phyloP scores from a whole-genome alignment of 495 filamentous ascomycete species.

The Trichoderma asperelloides region DNA sequence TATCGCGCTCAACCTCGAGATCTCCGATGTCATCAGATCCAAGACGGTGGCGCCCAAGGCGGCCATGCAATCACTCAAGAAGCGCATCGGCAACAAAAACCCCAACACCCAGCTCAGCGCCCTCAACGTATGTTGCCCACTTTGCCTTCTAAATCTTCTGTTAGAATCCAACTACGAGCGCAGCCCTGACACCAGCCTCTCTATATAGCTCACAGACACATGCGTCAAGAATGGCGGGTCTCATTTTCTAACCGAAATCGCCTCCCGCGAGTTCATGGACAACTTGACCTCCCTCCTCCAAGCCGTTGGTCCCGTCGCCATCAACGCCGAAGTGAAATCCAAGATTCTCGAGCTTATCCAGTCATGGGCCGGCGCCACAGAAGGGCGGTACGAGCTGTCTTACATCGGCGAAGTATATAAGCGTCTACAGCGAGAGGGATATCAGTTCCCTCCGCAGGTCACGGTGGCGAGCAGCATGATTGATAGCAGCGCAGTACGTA shows the following conservation, averaged over 20 bases:
- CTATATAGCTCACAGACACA: conserved; percentile 71
- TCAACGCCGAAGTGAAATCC: conserved; percentile 74
- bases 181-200: conserved; percentile 27
- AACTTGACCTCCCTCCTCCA: conserved; percentile 86
- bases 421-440: conserved; percentile 73
- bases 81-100: conserved; percentile 89
- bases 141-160: background rate
- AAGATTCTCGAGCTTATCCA: conserved; percentile 93
- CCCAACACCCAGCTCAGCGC: conserved; percentile 92
- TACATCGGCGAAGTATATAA: conserved; percentile 86
- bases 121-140: conserved; percentile 55
- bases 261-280: conserved; percentile 96
- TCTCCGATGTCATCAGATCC: conserved; percentile 90
- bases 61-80: conserved; percentile 91
- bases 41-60: conserved; percentile 96
- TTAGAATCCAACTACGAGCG: conserved; percentile 1
- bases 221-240: conserved; percentile 97
- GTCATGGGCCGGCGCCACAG: conserved; percentile 82
- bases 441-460: conserved; percentile 79
- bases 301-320: conserved; percentile 59
- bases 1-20: conserved; percentile 92
- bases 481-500: conserved; percentile 83
- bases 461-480: conserved; percentile 89
- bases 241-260: conserved; percentile 93
- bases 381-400: conserved; percentile 70